phyloP scores from a whole-genome alignment of 495 filamentous ascomycete genomes.

The Daldinia childiae region DNA sequence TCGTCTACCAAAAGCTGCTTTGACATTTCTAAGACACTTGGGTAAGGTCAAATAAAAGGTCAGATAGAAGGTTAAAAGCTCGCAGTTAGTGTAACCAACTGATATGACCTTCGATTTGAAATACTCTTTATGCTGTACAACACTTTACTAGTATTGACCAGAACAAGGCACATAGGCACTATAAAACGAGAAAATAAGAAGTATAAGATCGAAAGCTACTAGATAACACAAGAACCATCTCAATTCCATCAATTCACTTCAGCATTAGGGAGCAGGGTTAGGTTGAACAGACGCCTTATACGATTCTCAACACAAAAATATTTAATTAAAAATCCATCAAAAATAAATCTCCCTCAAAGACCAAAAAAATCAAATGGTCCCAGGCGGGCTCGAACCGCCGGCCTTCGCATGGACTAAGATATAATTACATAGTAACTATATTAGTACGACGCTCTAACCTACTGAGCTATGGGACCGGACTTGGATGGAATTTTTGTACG shows the following conservation, averaged over 20 bases:
- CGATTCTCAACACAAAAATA: neutral
- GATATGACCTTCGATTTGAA: neutral
- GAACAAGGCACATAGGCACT: neutral
- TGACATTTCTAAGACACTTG: neutral
- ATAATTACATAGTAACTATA: no score
- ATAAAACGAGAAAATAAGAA: neutral
- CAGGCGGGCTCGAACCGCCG: slow-evolving; percentile 33
- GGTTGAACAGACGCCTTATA: no score
- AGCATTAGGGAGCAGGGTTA: no score
- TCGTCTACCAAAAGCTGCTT: no score
- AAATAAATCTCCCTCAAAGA: neutral
- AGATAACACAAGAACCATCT: neutral
- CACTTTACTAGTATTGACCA: neutral
- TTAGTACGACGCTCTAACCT: slow-evolving; percentile 38
- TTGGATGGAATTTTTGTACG: neutral
- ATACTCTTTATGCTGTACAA: neutral
- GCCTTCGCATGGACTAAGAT: no score
- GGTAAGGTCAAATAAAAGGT: no score
- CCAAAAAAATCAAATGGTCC: slow-evolving; percentile 17
- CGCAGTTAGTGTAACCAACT: neutral
- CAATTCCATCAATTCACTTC: no score
- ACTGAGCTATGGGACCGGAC: slow-evolving; percentile 33
- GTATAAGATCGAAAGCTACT: neutral
- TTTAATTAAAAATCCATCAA: neutral
- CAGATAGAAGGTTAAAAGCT: neutral